Conservation (phyloP, 2,329 filamentous ascomycete genomes). For the Metarhizium sp. region DNA sequence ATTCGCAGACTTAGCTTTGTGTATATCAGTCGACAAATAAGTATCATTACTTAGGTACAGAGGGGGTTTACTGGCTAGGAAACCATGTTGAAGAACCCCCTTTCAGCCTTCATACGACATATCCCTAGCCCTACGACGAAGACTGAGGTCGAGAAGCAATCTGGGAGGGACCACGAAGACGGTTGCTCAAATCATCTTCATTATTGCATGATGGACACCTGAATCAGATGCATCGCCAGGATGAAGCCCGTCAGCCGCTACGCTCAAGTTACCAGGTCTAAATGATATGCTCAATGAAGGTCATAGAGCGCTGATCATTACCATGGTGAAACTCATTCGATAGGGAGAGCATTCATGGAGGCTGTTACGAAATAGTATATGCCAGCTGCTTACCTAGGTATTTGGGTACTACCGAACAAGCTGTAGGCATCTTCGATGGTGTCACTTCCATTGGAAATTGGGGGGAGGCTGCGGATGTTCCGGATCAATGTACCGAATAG, state of each 20-base stretch:
- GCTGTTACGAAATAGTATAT: not conserved
- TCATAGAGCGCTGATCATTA: not conserved
- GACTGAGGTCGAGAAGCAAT: not conserved
- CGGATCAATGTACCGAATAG: not conserved
- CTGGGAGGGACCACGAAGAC: not conserved
- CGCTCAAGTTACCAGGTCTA: not conserved
- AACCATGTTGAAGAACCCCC: too few relatives aligned
- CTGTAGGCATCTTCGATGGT: not conserved
- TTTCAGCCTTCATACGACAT: not conserved
- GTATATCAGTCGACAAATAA: not conserved
- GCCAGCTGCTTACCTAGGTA: not conserved
- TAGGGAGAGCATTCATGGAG: not conserved
- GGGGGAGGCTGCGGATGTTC: not conserved
- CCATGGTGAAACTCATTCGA: not conserved
- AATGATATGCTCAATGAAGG: too few relatives aligned
- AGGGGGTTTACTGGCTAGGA: too few relatives aligned
- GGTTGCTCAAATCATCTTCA: not conserved
- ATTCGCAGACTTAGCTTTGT: not conserved
- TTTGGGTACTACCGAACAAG: not conserved
- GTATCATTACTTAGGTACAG: not conserved
- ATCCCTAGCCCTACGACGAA: not conserved
- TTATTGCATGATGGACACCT: not conserved
- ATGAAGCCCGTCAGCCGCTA: not conserved
- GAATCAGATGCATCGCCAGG: not conserved
- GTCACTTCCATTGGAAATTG: not conserved